Evolutionary conservation across 2,329 filamentous ascomycete genomes (phyloP).

Genomic region (Cadophora malorum): DNA sequence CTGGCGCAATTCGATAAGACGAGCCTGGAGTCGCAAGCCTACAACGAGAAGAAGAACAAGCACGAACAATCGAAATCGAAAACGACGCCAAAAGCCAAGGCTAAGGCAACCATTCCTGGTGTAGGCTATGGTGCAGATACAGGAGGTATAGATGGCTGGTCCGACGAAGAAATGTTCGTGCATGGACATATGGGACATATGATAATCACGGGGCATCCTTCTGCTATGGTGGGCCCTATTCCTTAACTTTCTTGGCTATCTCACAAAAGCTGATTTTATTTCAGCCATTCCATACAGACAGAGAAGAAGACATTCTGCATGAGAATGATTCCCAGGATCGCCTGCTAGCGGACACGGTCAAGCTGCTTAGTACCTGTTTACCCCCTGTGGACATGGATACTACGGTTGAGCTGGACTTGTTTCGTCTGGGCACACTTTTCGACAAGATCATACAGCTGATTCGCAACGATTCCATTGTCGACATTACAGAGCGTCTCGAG

Average conservation of each 20-base stretch:
- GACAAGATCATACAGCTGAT: slow-evolving; percentile 32
- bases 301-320: slow-evolving; percentile 14
- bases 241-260: neutral
- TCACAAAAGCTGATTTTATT: neutral
- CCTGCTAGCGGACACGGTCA: slow-evolving; percentile 30
- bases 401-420: slow-evolving; percentile 22
- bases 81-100: slow-evolving; percentile 18
- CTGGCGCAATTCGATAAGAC: slow-evolving; percentile 32
- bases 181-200: neutral
- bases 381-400: slow-evolving; percentile 19
- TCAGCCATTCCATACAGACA: slow-evolving; percentile 4
- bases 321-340: slow-evolving; percentile 25
- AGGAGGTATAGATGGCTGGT: neutral
- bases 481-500: slow-evolving; percentile 28
- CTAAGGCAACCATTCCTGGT: slow-evolving; percentile 16
- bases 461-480: slow-evolving; percentile 36
- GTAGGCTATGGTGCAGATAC: slow-evolving; percentile 29
- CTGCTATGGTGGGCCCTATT: neutral
- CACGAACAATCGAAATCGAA: neutral
- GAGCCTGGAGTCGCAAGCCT: neutral
- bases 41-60: neutral
- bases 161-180: slow-evolving; percentile 1
- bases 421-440: slow-evolving; percentile 31
- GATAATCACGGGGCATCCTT: neutral
- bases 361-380: slow-evolving; percentile 29